These are phyloP conservation scores for Chlorella sp. DNA, from an alignment of 139 green algal species.

Conservation along the genomic window DNA sequence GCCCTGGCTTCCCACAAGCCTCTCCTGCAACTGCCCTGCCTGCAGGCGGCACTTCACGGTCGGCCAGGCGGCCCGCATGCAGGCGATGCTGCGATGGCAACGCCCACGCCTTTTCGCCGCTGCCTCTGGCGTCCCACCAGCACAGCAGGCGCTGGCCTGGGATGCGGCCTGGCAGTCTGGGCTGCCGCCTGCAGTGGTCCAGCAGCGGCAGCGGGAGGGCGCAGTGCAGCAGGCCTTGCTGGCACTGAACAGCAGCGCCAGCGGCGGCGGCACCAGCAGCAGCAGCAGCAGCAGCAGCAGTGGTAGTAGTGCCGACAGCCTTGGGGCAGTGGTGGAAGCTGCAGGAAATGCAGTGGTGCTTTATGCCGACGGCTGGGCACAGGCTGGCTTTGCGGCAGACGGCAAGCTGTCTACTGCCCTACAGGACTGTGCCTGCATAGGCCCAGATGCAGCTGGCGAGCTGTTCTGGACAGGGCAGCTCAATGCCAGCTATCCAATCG, in stretches of 20 bases:
- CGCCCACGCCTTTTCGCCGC: constrained; percentile 26
- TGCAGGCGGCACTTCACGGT: constrained; percentile 39
- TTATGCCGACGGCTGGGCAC: background rate
- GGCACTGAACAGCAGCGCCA: background rate
- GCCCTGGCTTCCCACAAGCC: too few relatives aligned
- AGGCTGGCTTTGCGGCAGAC: constrained; percentile 14
- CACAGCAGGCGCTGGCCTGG: constrained; percentile 10
- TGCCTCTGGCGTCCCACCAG: background rate
- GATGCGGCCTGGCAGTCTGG: constrained; percentile 36
- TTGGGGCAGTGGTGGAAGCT: too few relatives aligned
- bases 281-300: background rate
- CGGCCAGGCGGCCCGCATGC: constrained; percentile 35
- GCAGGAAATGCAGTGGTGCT: background rate
- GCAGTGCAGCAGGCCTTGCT: background rate
- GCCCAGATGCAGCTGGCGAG: background rate
- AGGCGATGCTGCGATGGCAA: constrained; percentile 34
- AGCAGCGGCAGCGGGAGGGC: background rate
- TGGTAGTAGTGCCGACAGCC: background rate
- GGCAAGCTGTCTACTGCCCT: background rate
- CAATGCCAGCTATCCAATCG: constrained; percentile 11
- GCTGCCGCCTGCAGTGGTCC: background rate
- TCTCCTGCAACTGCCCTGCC: too few relatives aligned
- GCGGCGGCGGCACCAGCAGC: background rate
- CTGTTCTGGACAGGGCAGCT: constrained; percentile 34
- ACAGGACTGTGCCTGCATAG: constrained; percentile 27